Evolutionary conservation across 192 early-diverging fungal species (phyloP).

Genomic region (Gaertneriomyces sp.): DNA sequence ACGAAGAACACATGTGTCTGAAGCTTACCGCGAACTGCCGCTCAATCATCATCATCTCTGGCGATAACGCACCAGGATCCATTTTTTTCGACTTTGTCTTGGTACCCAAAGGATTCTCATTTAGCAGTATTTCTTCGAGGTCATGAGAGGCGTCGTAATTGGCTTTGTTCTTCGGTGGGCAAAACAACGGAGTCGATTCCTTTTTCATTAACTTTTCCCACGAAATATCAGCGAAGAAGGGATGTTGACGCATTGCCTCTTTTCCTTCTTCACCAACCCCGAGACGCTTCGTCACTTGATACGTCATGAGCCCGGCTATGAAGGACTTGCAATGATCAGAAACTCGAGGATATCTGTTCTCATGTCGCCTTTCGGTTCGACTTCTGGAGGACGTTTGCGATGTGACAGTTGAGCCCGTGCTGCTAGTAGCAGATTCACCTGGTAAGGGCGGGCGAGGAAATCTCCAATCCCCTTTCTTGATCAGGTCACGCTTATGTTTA

Average conservation of each 20-base stretch:
- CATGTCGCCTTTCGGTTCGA: constrained; percentile 41
- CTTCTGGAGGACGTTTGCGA: constrained; percentile 6
- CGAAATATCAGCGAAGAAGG: constrained; percentile 38
- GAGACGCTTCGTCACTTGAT: constrained; percentile 18
- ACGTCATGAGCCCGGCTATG: constrained; percentile 25
- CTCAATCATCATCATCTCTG: constrained; percentile 25
- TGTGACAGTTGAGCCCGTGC: neutral
- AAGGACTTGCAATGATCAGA: constrained; percentile 5
- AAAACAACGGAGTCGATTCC: constrained; percentile 42
- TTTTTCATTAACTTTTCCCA: constrained; percentile 40
- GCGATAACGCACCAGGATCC: constrained; percentile 16
- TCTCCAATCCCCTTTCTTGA: constrained; percentile 31
- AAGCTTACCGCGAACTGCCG: constrained; percentile 15
- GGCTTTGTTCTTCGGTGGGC: constrained; percentile 39
- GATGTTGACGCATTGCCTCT: constrained; percentile 31
- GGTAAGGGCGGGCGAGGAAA: constrained; percentile 13
- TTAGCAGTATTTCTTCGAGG: constrained; percentile 66
- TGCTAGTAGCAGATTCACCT: neutral
- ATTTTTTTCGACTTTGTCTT: constrained; percentile 32
- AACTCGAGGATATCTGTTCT: constrained; percentile 13
- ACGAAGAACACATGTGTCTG: neutral
- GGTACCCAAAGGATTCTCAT: constrained; percentile 57
- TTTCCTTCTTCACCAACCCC: constrained; percentile 22
- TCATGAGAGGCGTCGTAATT: constrained; percentile 73
- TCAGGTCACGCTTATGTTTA: constrained; percentile 33